These are phyloP conservation scores for Macrophomina phaseolina DNA, from an alignment of 2,329 filamentous ascomycete species.

Conservation along the genomic window DNA sequence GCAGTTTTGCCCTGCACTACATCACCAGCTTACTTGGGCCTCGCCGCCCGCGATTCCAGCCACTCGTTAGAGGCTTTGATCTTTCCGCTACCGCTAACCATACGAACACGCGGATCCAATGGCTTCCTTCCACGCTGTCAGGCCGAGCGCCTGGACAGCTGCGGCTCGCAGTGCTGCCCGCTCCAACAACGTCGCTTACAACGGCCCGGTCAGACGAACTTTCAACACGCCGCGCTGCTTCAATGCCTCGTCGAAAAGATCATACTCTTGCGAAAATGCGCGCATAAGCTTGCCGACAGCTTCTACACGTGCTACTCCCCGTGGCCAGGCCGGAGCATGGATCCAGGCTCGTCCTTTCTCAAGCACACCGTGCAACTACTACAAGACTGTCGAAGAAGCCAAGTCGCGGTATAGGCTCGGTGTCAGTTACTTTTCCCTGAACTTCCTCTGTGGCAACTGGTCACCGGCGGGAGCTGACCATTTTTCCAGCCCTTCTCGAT, in stretches of 20 bases:
- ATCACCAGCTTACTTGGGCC: constrained; percentile 17
- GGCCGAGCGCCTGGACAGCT: constrained; percentile 10
- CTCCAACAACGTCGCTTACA: constrained; percentile 1
- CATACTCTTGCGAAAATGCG: background rate
- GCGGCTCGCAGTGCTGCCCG: constrained; percentile 18
- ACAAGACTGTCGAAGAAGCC: constrained; percentile 29
- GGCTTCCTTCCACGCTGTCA: constrained; percentile 1
- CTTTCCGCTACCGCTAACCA: too few species aligned
- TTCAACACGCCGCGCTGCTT: background rate
- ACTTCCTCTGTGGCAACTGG: background rate
- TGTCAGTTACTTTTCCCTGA: constrained; percentile 2
- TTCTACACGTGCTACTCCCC: background rate
- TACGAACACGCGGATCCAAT: background rate
- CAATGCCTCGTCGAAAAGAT: constrained; percentile 5
- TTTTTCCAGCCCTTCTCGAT: constrained; percentile 81
- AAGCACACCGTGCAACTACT: constrained; percentile 10
- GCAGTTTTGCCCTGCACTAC: constrained; percentile 17
- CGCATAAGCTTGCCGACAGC: background rate
- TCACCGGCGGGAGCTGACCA: background rate
- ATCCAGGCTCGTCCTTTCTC: constrained; percentile 18
- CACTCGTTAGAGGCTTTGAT: background rate
- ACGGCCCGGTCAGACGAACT: background rate
- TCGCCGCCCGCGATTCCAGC: background rate
- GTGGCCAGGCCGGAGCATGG: background rate
- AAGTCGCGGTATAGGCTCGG: constrained; percentile 27